Percentiles rank a stretch among this genome's conserved stretches.
Evolutionary conservation across 805 yeast genomes (phyloP).

Genomic region (Torulaspora gathmanii): DNA sequence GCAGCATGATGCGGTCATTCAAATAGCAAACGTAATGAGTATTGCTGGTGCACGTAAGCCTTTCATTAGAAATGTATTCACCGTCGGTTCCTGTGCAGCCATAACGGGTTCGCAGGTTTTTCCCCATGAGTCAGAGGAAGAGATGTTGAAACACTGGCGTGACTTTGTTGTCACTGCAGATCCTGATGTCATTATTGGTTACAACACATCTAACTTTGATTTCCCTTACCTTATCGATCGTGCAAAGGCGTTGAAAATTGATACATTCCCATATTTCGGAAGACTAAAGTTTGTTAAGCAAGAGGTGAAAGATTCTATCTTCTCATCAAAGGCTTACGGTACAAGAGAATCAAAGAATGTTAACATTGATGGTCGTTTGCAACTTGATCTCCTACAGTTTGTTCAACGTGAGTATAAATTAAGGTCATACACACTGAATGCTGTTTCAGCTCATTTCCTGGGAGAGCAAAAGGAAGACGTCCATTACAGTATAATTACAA

Average conservation of each 20-base stretch:
- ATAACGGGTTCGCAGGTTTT: conserved; percentile 91
- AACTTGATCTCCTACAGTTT: conserved; percentile 86
- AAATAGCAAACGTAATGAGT: conserved; percentile 92
- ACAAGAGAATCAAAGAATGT: conserved; percentile 87
- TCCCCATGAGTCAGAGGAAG: conserved; percentile 68
- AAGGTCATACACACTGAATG: conserved; percentile 89
- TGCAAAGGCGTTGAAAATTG: conserved; percentile 64
- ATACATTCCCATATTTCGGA: conserved; percentile 80
- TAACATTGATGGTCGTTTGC: conserved; percentile 94
- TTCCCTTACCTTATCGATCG: conserved; percentile 88
- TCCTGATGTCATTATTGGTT: conserved; percentile 96
- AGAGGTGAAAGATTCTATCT: conserved; percentile 73
- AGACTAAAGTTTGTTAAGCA: conserved; percentile 64
- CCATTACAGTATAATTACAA: conserved; percentile 93
- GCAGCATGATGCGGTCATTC: conserved; percentile 87
- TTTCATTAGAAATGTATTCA: conserved; percentile 89
- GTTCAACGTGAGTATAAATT: conserved; percentile 92
- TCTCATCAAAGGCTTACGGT: conserved; percentile 94
- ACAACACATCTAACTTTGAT: conserved; percentile 92
- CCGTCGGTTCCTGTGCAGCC: conserved; percentile 84
- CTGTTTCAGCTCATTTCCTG: conserved; percentile 89
- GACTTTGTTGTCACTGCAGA: conserved; percentile 80
- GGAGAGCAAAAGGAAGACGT: conserved; percentile 98
- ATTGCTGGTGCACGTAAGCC: conserved; percentile 73
- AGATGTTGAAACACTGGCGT: conserved; percentile 81